These are phyloP conservation scores for Trichophyton simii DNA, from an alignment of 2,329 filamentous ascomycete genomes.

Conservation along the genomic window DNA sequence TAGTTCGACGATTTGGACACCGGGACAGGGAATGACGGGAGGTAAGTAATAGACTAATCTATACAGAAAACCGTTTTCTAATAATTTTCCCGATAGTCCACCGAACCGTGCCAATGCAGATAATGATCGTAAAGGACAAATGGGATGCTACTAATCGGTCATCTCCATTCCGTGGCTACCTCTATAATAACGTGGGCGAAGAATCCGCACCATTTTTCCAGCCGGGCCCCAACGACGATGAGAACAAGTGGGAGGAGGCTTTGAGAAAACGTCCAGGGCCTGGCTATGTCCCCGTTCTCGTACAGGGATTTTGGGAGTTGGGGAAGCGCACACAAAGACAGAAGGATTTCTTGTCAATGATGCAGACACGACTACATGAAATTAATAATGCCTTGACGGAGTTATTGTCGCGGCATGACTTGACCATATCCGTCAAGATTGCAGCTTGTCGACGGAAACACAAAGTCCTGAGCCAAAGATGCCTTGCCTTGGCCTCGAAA, in stretches of 20 bases:
- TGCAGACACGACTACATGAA: conserved; percentile 49
- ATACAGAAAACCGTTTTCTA: not conserved
- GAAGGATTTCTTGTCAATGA: conserved; percentile 43
- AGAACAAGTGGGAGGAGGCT: conserved; percentile 52
- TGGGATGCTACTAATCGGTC: conserved; percentile 44
- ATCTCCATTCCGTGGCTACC: conserved; percentile 48
- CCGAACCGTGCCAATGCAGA: conserved; percentile 49
- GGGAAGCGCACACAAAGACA: conserved; percentile 47
- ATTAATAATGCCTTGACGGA: conserved; percentile 51
- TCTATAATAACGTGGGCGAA: conserved; percentile 51
- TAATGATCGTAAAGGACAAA: conserved; percentile 48
- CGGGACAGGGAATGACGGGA: conserved; percentile 32
- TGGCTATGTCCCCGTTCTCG: conserved; percentile 48
- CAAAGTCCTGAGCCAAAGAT: conserved; percentile 47
- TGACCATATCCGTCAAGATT: conserved; percentile 47
- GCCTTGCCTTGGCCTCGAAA: conserved; percentile 49
- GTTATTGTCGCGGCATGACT: conserved; percentile 48
- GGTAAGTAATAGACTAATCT: conserved; percentile 18
- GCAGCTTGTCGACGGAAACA: conserved; percentile 49
- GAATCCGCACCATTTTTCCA: conserved; percentile 50
- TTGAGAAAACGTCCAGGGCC: conserved; percentile 46
- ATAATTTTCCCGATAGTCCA: conserved; percentile 33
- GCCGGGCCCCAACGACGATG: conserved; percentile 45
- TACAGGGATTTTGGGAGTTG: conserved; percentile 48
- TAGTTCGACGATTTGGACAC: conserved; percentile 32